Evolutionary conservation across 768 basidiomycete species (phyloP).

Genomic region (Podaxis pistillaris): DNA sequence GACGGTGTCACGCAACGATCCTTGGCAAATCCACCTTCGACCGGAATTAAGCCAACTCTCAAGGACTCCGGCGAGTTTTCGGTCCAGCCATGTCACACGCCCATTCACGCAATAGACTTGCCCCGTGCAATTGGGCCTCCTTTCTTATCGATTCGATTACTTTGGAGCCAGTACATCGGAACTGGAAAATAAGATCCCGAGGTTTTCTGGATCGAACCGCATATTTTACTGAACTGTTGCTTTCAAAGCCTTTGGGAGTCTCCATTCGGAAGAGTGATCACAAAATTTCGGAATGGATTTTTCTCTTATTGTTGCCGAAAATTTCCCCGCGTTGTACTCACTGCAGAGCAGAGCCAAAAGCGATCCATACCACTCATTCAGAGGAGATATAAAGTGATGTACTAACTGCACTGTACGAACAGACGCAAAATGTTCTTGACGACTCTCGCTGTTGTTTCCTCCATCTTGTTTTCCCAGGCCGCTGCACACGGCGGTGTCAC

Average conservation of each 20-base stretch:
- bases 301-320: not conserved
- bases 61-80: not conserved
- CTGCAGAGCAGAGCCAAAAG: not conserved
- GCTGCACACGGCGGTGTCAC: constrained; percentile 35
- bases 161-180: not conserved
- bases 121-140: not conserved
- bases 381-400: not conserved
- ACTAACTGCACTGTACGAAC: not conserved
- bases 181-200: not conserved
- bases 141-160: not conserved
- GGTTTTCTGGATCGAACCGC: not conserved
- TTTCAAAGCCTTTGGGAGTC: not conserved
- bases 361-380: not conserved
- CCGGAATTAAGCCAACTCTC: not conserved
- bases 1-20: not conserved
- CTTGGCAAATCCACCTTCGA: not conserved
- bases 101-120: not conserved
- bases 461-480: constrained; percentile 29
- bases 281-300: not conserved
- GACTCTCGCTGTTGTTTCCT: constrained; percentile 25
- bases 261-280: not conserved
- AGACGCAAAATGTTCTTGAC: constrained; percentile 19
- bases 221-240: not conserved
- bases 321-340: not conserved
- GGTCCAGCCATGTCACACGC: not conserved